phyloP scores from a whole-genome alignment of 176 grass and related monocot genomes.

The Carex kokanica region DNA sequence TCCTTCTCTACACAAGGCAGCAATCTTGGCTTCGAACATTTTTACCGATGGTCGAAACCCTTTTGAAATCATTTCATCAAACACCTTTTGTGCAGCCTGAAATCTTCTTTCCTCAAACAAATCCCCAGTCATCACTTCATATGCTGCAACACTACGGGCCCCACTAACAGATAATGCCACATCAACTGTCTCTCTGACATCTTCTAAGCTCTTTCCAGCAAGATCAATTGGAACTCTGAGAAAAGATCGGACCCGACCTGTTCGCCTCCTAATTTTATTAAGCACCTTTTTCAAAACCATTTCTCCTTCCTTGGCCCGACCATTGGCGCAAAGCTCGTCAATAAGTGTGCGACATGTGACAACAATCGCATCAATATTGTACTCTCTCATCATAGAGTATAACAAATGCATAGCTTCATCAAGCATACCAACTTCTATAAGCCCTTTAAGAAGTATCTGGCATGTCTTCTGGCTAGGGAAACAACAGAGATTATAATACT shows the following conservation, averaged over 20 bases:
- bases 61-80: slow-evolving; percentile 56
- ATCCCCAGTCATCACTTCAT: slow-evolving; percentile 43
- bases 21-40: slow-evolving; percentile 54
- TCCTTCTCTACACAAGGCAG: slow-evolving; percentile 50
- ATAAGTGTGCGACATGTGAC: slow-evolving; percentile 56
- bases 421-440: slow-evolving; percentile 59
- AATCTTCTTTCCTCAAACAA: slow-evolving; percentile 52
- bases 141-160: slow-evolving; percentile 44
- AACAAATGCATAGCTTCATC: slow-evolving; percentile 69
- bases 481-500: slow-evolving; percentile 51
- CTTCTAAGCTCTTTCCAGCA: slow-evolving; percentile 40
- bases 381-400: slow-evolving; percentile 74
- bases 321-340: slow-evolving; percentile 45
- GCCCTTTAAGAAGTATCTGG: slow-evolving; percentile 44
- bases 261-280: slow-evolving; percentile 57
- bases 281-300: slow-evolving; percentile 63
- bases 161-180: slow-evolving; percentile 41
- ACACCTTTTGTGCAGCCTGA: slow-evolving; percentile 51
- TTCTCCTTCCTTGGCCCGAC: slow-evolving; percentile 47
- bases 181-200: slow-evolving; percentile 58
- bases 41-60: slow-evolving; percentile 50
- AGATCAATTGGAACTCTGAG: slow-evolving; percentile 56
- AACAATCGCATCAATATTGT: slow-evolving; percentile 53
- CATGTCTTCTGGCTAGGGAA: slow-evolving; percentile 46
- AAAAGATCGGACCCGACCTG: slow-evolving; percentile 37